Base-by-base conservation (phyloP, 2,329 filamentous ascomycete genomes). In the Fusarium secorum region DNA sequence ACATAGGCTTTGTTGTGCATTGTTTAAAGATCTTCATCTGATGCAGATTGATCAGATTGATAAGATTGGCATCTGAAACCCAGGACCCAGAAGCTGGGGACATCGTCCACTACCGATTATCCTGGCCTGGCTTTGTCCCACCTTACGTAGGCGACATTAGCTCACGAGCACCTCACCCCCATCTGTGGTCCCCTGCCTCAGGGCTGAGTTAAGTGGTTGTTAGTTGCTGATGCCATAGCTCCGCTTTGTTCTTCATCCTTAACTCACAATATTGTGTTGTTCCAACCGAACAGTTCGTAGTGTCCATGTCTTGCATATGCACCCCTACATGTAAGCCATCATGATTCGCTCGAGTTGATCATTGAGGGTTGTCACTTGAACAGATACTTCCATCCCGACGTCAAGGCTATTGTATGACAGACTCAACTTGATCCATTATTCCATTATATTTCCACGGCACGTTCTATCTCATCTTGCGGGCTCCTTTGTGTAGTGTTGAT, bases 31-130 rank as follows among this genome's bases (percentile, higher is more conserved):
- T 71, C 72, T 74, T 60, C 46, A 55, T 63, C 56, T 63, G 41
- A 75, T 76, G 75, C 75, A 76, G 24, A 53, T 70, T 73, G 74
- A 76, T 76, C 57, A 69, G 75, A 76, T 76, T 75, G 75, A 76
- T 76, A 76, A 76, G 75, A 75, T 76, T 67, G 36, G 24, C 49
- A 55, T 61, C 67, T 60, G 45, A 62, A 60, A 63, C 51, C 57
- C 24, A 45, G 55, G 30, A 44, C 53, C 41, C 30, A 68, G 64
- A 62, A 63, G 63, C 66, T 53, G 48, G 69, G 69, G 69, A 51
- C 66, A 53, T 52, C 48, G 48, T 62, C 61, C 67, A 60, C 58
- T 66, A 45, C 45, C 44, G 39, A 65, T 41, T 36, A 61, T 62
- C 66, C 48, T 53, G 48, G 60, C 64, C 64, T 48, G 51, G 51